Percentiles rank a stretch among this genome's conserved stretches.
Conservation (phyloP, 2,329 filamentous ascomycete species). For the Stromatinia cepivora region DNA sequence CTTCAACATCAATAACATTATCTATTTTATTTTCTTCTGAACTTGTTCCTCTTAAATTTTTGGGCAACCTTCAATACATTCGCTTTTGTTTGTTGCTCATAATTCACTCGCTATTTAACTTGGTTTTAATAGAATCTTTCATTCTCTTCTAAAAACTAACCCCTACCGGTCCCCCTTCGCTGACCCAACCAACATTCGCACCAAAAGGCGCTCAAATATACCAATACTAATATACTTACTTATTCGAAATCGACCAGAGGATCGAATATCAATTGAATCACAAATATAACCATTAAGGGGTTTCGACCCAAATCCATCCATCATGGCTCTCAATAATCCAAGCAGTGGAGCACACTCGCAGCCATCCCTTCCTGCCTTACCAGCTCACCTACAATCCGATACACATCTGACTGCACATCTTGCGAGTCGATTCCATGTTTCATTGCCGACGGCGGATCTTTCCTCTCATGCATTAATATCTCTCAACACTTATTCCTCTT, state of each 20-base stretch:
- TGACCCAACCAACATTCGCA: background rate
- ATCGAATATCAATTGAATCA: background rate
- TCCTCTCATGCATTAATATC: constrained; percentile 91
- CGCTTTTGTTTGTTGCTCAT: constrained; percentile 9
- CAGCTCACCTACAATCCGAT: constrained; percentile 77
- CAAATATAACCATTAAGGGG: constrained; percentile 26
- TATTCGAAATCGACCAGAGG: background rate
- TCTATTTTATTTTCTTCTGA: background rate
- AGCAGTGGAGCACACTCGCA: constrained; percentile 69
- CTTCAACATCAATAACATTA: background rate
- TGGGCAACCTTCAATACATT: constrained; percentile 5
- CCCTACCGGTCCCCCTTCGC: background rate
- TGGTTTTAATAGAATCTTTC: constrained; percentile 5
- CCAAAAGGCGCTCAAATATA: background rate
- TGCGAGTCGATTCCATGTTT: constrained; percentile 88
- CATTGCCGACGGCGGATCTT: constrained; percentile 80
- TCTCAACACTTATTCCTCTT: constrained; percentile 92
- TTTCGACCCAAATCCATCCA: constrained; percentile 40
- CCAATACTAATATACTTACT: background rate
- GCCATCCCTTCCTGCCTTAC: constrained; percentile 83
- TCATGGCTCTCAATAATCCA: constrained; percentile 56
- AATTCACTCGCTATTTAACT: constrained; percentile 6
- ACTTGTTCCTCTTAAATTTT: background rate
- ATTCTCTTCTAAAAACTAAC: background rate
- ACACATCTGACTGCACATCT: constrained; percentile 79